Conservation (phyloP, 352 stramenopile genomes). For the Globisporangium viniferum region DNA sequence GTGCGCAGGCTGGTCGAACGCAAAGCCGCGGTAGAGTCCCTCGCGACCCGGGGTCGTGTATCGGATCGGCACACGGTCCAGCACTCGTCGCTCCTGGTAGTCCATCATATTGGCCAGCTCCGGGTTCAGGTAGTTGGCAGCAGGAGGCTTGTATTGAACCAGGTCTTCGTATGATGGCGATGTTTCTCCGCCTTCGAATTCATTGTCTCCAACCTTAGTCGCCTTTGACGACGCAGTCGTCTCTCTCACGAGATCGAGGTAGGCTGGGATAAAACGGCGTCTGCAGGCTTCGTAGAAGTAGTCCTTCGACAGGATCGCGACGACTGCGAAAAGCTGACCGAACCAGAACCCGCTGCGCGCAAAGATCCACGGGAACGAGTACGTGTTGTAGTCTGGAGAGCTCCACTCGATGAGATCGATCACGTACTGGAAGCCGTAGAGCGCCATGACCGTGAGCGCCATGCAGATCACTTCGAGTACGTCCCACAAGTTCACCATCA, state of each 20-base stretch:
- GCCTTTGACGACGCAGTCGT: constrained; percentile 25
- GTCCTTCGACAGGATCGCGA: constrained; percentile 65
- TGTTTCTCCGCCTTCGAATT: not conserved
- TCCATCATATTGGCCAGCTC: constrained; percentile 76
- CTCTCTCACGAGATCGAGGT: constrained; percentile 74
- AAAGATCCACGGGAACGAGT: constrained; percentile 82
- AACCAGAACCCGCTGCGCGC: constrained; percentile 65
- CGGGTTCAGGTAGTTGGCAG: constrained; percentile 55
- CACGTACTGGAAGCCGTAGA: constrained; percentile 69
- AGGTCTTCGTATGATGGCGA: constrained; percentile 27
- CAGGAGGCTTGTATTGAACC: constrained; percentile 41
- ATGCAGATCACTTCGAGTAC: constrained; percentile 55
- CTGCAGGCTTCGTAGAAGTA: constrained; percentile 65
- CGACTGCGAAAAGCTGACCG: constrained; percentile 64
- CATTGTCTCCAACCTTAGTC: not conserved
- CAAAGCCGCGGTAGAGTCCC: constrained; percentile 76
- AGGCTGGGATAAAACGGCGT: constrained; percentile 63
- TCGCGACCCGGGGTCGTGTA: constrained; percentile 38
- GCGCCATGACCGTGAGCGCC: constrained; percentile 40
- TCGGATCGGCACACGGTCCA: constrained; percentile 46
- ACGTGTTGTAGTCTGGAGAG: constrained; percentile 54
- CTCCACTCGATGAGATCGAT: constrained; percentile 65
- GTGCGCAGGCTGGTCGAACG: constrained; percentile 75
- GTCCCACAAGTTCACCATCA: constrained; percentile 85
- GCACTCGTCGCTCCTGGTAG: constrained; percentile 67